phyloP scores from a whole-genome alignment of 805 yeast species.

The Candida rishiriensis region DNA sequence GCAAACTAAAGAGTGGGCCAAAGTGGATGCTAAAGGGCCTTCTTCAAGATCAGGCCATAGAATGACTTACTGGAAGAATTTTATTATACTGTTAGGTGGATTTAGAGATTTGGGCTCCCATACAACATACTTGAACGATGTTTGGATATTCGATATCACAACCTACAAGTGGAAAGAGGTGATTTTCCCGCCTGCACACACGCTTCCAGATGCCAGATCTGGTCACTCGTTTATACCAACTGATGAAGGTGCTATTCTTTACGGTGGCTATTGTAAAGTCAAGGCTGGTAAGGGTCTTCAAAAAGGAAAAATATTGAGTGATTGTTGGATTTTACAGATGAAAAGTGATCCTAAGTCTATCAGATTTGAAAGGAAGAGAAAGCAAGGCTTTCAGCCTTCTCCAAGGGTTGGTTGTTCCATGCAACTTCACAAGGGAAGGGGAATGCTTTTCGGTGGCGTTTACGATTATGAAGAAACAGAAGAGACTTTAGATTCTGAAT shows the following conservation, averaged over 20 bases:
- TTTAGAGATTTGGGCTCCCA: constrained; percentile 84
- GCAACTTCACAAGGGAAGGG: constrained; percentile 87
- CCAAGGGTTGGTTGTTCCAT: constrained; percentile 94
- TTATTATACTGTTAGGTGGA: constrained; percentile 82
- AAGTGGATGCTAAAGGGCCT: constrained; percentile 77
- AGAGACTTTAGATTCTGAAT: constrained; percentile 79
- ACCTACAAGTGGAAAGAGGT: constrained; percentile 88
- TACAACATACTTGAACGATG: constrained; percentile 77
- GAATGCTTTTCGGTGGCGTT: constrained; percentile 92
- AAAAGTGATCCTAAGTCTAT: constrained; percentile 71
- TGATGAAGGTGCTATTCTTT: constrained; percentile 76
- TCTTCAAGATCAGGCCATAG: constrained; percentile 90
- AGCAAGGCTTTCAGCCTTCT: constrained; percentile 86
- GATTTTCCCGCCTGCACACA: constrained; percentile 76
- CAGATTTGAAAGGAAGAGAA: constrained; percentile 86
- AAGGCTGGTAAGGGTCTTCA: constrained; percentile 85
- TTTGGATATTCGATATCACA: constrained; percentile 90
- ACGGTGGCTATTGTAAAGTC: constrained; percentile 94
- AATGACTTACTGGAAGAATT: constrained; percentile 88
- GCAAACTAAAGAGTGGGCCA: constrained; percentile 82
- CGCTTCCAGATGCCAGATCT: constrained; percentile 85
- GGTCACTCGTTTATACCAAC: constrained; percentile 85
- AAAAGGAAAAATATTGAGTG: constrained; percentile 85
- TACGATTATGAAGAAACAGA: constrained; percentile 94
- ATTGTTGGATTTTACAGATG: constrained; percentile 86